These are phyloP conservation scores for Coniochaeta hoffmannii DNA, from an alignment of 2,329 filamentous ascomycete species.

Conservation along the genomic window DNA sequence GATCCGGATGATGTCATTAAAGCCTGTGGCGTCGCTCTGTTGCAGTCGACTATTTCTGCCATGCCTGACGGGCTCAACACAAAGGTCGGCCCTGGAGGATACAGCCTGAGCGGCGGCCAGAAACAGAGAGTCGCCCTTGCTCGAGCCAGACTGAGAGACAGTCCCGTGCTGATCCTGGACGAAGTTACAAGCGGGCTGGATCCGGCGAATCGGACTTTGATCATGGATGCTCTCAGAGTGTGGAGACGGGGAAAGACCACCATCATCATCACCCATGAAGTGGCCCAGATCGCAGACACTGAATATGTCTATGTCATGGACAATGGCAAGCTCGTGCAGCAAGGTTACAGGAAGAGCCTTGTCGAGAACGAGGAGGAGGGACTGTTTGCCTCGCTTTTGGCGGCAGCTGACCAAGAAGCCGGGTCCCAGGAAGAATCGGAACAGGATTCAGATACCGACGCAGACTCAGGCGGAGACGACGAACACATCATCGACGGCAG, in stretches of 20 bases:
- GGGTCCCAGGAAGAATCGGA: constrained; percentile 1
- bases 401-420: constrained; percentile 12
- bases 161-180: constrained; percentile 76
- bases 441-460: constrained; percentile 2
- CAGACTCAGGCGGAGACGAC: constrained; percentile 4
- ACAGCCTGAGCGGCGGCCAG: constrained; percentile 75
- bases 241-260: constrained; percentile 82
- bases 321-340: constrained; percentile 56
- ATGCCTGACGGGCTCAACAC: constrained; percentile 69
- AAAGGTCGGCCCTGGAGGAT: constrained; percentile 60
- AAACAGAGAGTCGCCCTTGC: constrained; percentile 76
- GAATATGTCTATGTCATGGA: constrained; percentile 82
- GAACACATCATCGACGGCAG: background rate
- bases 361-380: constrained; percentile 31
- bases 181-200: constrained; percentile 86
- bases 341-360: constrained; percentile 56
- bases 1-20: constrained; percentile 47
- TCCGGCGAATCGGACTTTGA: constrained; percentile 54
- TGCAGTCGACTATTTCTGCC: constrained; percentile 58
- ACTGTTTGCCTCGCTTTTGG: constrained; percentile 36
- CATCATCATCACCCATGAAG: constrained; percentile 87
- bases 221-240: constrained; percentile 67
- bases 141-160: constrained; percentile 67
- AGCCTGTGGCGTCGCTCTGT: constrained; percentile 59
- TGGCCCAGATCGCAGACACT: constrained; percentile 61